These are phyloP conservation scores for Fusarium avenaceum DNA, from an alignment of 2,329 filamentous ascomycete genomes.

Conservation along the genomic window DNA sequence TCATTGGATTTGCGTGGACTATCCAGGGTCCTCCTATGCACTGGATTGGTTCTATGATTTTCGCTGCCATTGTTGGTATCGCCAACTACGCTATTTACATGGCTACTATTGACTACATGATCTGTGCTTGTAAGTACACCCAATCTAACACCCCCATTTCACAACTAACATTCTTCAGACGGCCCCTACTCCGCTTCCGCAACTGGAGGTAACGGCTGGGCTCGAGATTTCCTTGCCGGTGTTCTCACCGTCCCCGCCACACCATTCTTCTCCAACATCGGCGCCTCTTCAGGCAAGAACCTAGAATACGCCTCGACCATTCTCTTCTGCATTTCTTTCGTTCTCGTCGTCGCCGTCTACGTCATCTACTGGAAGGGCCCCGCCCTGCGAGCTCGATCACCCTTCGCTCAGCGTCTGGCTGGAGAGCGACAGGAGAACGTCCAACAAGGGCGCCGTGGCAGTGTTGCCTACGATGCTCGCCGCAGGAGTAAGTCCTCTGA, in stretches of 20 bases:
- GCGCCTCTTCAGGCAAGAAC: slow-evolving; percentile 60
- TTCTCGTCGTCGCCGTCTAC: slow-evolving; percentile 74
- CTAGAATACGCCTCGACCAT: slow-evolving; percentile 74
- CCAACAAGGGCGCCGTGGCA: slow-evolving; percentile 50
- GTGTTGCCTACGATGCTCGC: slow-evolving; percentile 43
- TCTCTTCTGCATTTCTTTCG: slow-evolving; percentile 71
- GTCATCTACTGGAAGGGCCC: slow-evolving; percentile 77
- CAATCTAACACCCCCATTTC: rapidly evolving
- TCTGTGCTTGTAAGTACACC: slow-evolving; percentile 43
- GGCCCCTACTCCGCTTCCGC: slow-evolving; percentile 80
- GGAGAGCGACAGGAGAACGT: slow-evolving; percentile 54
- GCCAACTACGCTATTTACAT: slow-evolving; percentile 82
- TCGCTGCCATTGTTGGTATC: slow-evolving; percentile 75
- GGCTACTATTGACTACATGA: slow-evolving; percentile 83
- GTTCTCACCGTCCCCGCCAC: slow-evolving; percentile 76
- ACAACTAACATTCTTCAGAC: slow-evolving; percentile 24
- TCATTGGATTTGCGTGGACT: slow-evolving; percentile 79
- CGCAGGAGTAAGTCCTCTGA: slow-evolving; percentile 49
- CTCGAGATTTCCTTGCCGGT: slow-evolving; percentile 80
- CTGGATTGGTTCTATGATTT: slow-evolving; percentile 78
- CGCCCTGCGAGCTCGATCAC: slow-evolving; percentile 69
- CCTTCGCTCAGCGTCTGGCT: slow-evolving; percentile 74
- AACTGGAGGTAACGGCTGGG: slow-evolving; percentile 81
- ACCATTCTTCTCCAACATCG: slow-evolving; percentile 73
- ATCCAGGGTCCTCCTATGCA: slow-evolving; percentile 72